Evolutionary conservation across 2,329 filamentous ascomycete genomes (phyloP).

Genomic region (Cladosporium sp.): DNA sequence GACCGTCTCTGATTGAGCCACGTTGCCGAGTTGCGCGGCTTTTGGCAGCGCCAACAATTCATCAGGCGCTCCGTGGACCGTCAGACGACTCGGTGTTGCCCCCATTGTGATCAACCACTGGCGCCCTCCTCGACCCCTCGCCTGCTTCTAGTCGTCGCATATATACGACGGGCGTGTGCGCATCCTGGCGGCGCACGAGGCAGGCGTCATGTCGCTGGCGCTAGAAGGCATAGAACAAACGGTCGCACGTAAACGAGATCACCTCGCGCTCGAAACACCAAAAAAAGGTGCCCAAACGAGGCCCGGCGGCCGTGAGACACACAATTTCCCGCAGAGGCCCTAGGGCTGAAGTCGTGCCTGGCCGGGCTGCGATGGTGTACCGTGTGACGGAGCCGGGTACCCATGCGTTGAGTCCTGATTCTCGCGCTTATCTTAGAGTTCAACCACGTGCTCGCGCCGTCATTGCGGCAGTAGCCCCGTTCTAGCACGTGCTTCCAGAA

Average conservation of each 20-base stretch:
- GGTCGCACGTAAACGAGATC: slow-evolving; percentile 10
- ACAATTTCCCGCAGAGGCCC: slow-evolving; percentile 14
- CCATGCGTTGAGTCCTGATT: slow-evolving; percentile 9
- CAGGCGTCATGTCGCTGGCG: slow-evolving; percentile 12
- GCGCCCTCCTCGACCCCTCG: background rate
- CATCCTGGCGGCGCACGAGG: background rate
- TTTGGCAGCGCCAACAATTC: background rate
- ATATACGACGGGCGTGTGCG: slow-evolving; percentile 4
- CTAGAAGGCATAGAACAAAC: slow-evolving; percentile 13
- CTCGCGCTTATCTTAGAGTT: slow-evolving; percentile 9
- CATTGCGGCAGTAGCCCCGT: slow-evolving; percentile 10
- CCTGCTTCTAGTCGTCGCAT: slow-evolving; percentile 4
- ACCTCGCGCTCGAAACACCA: background rate
- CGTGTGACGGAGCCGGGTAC: slow-evolving; percentile 9
- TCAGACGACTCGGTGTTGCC: background rate
- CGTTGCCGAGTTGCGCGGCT: slow-evolving; percentile 4
- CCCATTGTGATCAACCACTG: slow-evolving; percentile 9
- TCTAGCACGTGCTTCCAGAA: slow-evolving; percentile 20
- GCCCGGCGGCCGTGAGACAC: slow-evolving; percentile 5
- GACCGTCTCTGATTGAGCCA: slow-evolving; percentile 9
- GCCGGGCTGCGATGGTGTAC: slow-evolving; percentile 10
- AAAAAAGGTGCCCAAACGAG: background rate
- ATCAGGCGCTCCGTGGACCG: background rate
- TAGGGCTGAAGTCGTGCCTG: slow-evolving; percentile 19
- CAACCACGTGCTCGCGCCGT: slow-evolving; percentile 17